These are phyloP conservation scores for Groenewaldozyma salmanticensis DNA, from an alignment of 805 yeast genomes.

Conservation along the genomic window DNA sequence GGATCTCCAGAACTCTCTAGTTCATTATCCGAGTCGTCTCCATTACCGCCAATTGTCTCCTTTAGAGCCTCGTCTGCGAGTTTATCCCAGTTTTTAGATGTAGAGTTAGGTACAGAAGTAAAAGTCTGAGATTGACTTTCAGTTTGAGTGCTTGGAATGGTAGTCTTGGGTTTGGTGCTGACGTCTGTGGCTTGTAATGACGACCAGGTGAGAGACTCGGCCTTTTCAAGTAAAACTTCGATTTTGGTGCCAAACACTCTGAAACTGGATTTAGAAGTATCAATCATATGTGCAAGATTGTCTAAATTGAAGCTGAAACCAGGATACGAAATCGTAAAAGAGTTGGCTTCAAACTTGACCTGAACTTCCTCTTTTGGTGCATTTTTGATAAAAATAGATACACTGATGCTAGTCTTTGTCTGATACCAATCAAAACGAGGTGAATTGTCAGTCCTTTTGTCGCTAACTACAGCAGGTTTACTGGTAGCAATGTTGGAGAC, in stretches of 20 bases:
- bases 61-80: slow-evolving; percentile 26
- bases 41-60: slow-evolving; percentile 10
- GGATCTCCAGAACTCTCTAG: slow-evolving; percentile 33
- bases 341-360: slow-evolving; percentile 29
- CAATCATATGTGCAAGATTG: slow-evolving; percentile 44
- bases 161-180: neutral
- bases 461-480: neutral
- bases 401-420: slow-evolving; percentile 41
- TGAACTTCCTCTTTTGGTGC: slow-evolving; percentile 42
- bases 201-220: slow-evolving; percentile 10
- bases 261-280: slow-evolving; percentile 34
- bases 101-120: too few relatives aligned
- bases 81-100: slow-evolving; percentile 66
- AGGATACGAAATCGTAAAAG: slow-evolving; percentile 12
- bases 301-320: slow-evolving; percentile 45
- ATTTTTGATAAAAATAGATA: slow-evolving; percentile 63
- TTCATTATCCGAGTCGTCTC: slow-evolving; percentile 36
- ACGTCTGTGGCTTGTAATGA: neutral
- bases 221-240: slow-evolving; percentile 55
- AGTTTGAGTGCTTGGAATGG: neutral
- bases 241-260: slow-evolving; percentile 62
- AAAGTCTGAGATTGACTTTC: neutral
- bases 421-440: slow-evolving; percentile 67
- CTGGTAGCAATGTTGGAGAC: slow-evolving; percentile 4
- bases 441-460: slow-evolving; percentile 10